Conservation (phyloP, 495 filamentous ascomycete genomes). For the Penicillium simplicissimum region DNA sequence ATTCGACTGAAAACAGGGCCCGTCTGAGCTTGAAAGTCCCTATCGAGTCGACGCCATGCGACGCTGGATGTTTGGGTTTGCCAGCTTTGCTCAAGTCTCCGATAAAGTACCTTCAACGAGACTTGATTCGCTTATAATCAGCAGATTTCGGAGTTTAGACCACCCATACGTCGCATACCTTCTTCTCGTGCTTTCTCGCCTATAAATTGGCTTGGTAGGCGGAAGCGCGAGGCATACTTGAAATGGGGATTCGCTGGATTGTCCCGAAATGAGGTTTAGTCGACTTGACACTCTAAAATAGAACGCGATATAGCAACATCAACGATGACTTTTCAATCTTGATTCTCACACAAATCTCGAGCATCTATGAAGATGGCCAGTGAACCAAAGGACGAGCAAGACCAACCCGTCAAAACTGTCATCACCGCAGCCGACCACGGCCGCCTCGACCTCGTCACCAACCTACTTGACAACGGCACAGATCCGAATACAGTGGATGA, state of each 20-base stretch:
- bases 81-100: too few species aligned
- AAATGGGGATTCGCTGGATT: not conserved
- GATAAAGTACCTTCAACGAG: too few species aligned
- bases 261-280: slow-evolving; percentile 1
- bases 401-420: slow-evolving; percentile 16
- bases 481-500: slow-evolving; percentile 15
- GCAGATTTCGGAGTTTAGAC: too few species aligned
- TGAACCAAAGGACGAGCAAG: slow-evolving; percentile 12
- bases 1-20: too few species aligned
- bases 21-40: too few species aligned
- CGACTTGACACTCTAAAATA: not conserved
- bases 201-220: not conserved
- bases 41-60: too few species aligned
- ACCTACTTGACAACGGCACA: slow-evolving; percentile 4
- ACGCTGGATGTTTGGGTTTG: too few species aligned
- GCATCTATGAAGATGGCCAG: not conserved
- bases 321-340: not conserved
- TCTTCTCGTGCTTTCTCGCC: too few species aligned
- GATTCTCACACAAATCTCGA: not conserved
- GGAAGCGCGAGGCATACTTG: not conserved
- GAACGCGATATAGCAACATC: not conserved
- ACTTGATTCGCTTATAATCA: too few species aligned
- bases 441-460: slow-evolving; percentile 11
- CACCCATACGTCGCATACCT: too few species aligned
- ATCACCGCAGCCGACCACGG: slow-evolving; percentile 11